Base-by-base conservation (phyloP, 441 rosid genomes). In the Biscutella auriculata region DNA sequence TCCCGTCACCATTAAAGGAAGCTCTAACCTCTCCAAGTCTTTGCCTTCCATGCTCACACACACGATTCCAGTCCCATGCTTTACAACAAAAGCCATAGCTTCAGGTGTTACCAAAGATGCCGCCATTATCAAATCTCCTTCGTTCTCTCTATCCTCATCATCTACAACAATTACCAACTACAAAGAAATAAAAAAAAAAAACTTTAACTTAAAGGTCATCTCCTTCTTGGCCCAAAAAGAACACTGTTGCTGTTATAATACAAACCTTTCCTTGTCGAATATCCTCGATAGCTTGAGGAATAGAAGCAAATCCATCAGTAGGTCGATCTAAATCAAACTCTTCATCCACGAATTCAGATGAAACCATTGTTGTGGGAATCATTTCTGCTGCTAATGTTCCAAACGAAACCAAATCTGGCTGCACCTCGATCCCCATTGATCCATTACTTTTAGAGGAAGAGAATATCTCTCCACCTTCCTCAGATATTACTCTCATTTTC, bases 91-190 rank as follows among this genome's bases (percentile, higher is more conserved):
- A 44, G 82, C 80, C 85, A 75, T 80, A 50, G 83, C 76, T 69
- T 80, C 78, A 48, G 83, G 83, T 16, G 80, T 80, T 45, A 60
- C 77, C 72, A 76, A 52, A 0, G 80, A 69, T 2, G 79, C 85
- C 1, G 83, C 88, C 85, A 82, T 78, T 23, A 80, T 82, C 44
- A 82, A 52, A 68, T 82, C 85, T 23, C 88, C 85, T 57, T 82
- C 88, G 19, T 80, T 82, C 70, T 82, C 88, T 62, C 85, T 82
- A 35, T 80, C 88, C 44, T 80, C 85, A 66, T 82, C 85, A 73
- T 82, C 88, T 7, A 80, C 85, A 73, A 80, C 88, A 54, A 82
- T 66, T n/a, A 82, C 83, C 50, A 76, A n/a, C 88, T 80, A 68
- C 63, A 71, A 43, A 13, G 27, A 47, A 8, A 23, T 3, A 8